These are phyloP conservation scores for Trypanosoma vivax DNA, from an alignment of 208 protist genomes.

Conservation along the genomic window DNA sequence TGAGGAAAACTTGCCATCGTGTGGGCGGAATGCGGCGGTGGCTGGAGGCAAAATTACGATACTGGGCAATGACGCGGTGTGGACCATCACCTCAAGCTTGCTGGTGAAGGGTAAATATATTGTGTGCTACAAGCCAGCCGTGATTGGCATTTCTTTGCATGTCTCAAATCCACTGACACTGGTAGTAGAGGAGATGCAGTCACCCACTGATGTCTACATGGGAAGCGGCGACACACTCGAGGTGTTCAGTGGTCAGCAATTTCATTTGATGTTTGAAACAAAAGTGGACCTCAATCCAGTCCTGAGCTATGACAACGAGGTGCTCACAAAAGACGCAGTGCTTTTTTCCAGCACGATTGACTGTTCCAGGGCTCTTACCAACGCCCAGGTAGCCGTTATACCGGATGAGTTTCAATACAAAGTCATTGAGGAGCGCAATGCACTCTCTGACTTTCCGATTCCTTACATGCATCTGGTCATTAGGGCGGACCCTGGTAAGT, in stretches of 20 bases:
- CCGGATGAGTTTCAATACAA: constrained; percentile 69
- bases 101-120: constrained; percentile 45
- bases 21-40: constrained; percentile 2
- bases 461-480: constrained; percentile 77
- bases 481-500: constrained; percentile 38
- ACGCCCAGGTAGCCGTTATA: constrained; percentile 37
- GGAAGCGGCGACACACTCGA: constrained; percentile 25
- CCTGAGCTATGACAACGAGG: constrained; percentile 8
- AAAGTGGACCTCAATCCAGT: constrained; percentile 46
- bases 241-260: constrained; percentile 60
- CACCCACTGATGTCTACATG: constrained; percentile 65
- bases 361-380: constrained; percentile 25
- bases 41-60: constrained; percentile 15
- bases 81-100: constrained; percentile 41
- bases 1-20: background rate
- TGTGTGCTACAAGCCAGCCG: constrained; percentile 64
- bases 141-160: constrained; percentile 52
- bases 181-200: constrained; percentile 54
- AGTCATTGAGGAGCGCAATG: constrained; percentile 21
- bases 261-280: constrained; percentile 81
- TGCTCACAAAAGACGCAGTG: constrained; percentile 33
- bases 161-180: constrained; percentile 44
- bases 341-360: constrained; percentile 36
- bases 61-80: constrained; percentile 39
- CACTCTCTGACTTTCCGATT: constrained; percentile 17